Evolutionary conservation across 495 filamentous ascomycete genomes (phyloP).

Genomic region (Neurospora sp.): DNA sequence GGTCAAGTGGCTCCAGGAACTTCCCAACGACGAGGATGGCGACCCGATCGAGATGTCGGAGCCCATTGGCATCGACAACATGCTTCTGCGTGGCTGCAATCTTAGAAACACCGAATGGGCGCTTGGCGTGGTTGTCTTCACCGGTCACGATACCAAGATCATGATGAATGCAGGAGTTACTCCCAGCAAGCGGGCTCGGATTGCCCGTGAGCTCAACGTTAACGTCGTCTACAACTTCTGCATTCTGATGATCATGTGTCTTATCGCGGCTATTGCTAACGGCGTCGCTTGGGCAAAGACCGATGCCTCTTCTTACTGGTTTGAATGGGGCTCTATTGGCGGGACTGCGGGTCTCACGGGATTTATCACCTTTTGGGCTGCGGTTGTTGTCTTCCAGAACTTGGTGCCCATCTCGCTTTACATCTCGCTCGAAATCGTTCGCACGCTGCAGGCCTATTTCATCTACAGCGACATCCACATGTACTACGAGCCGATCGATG

Average conservation of each 20-base stretch:
- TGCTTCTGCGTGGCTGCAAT: conserved; percentile 86
- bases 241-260: conserved; percentile 82
- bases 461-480: conserved; percentile 93
- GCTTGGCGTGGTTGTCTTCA: conserved; percentile 92
- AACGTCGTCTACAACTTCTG: conserved; percentile 96
- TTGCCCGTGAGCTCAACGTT: conserved; percentile 90
- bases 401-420: conserved; percentile 97
- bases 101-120: conserved; percentile 95
- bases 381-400: conserved; percentile 92
- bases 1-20: conserved; percentile 73
- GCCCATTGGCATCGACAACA: conserved; percentile 86
- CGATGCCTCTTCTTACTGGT: conserved; percentile 66
- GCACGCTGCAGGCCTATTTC: conserved; percentile 88
- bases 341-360: conserved; percentile 68
- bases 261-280: conserved; percentile 74
- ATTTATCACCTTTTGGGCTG: conserved; percentile 93
- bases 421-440: conserved; percentile 94
- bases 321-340: conserved; percentile 82
- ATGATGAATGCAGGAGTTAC: conserved; percentile 98
- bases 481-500: conserved; percentile 92
- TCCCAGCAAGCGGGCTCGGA: conserved; percentile 86
- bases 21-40: conserved; percentile 46
- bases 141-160: conserved; percentile 95
- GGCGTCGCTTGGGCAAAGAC: conserved; percentile 69
- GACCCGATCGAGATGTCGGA: conserved; percentile 73